Evolutionary conservation across 176 grass and related monocot genomes (phyloP), one percentile per base, ranked within the genome.

Genomic region (Eremochloa ophiuroides): DNA sequence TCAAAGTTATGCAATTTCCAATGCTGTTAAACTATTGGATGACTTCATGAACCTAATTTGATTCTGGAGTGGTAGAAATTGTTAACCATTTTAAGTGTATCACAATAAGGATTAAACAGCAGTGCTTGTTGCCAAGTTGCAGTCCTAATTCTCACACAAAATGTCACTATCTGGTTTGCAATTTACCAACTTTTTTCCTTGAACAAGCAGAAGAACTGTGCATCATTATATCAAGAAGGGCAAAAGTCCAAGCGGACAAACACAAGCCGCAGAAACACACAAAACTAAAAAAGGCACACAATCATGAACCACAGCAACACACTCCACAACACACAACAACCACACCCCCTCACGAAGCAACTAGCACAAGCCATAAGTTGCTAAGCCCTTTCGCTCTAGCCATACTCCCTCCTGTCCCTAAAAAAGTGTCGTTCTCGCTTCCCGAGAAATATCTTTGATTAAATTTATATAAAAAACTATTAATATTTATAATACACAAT

Each of bases 1-100:
- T 43, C 58, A 73, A 88, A 46, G 15, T 71, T 71, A 43, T 70
- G 59, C 18, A 33, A 75, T 40, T 68, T 38, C 62, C 67, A 62
- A 26, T 4, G 25, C 6, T 39, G 16, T 30, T 83, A 28, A 77
- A 73, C 20, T 43, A 80, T 22, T 65, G 62, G 74, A 62, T 41
- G 35, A 78, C 72, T 35, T 26, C 16, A 53, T 39, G 40, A 82
- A 56, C 43, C 41, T 56, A 46, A 43, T 55, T 58, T 33, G 66
- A 23, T 61, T 60, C 22, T 30, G 14, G 3, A 74, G 25, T 70
- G 40, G 40, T 18, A 10, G 10, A 72, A 61, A 83, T 55, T 78
- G 4, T 62, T 16, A 33, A 38, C 2, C 35, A 65, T 42, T 62
- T 75, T 51, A 35, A 51, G 30, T 8, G 2, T 13, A 63, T 41